phyloP scores from a whole-genome alignment of 441 rosid species.

The Oxalis stricta region DNA sequence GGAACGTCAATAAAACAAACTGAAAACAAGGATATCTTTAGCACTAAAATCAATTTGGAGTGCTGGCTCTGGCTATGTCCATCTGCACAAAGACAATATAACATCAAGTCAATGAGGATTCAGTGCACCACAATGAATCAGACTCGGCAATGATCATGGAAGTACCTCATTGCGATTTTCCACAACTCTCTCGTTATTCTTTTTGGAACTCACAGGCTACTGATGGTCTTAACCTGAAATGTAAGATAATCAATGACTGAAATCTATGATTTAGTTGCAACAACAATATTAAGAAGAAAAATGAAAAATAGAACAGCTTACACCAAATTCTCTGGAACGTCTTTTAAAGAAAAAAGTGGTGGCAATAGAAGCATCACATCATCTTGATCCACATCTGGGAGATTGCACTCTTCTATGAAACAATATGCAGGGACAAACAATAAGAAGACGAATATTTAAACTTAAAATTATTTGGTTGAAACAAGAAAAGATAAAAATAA shows the following conservation, averaged over 20 bases:
- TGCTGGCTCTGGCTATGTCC: constrained; percentile 52
- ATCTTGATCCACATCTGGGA: constrained; percentile 63
- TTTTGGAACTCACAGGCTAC: constrained; percentile 36
- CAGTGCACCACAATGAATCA: neutral
- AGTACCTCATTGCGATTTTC: constrained; percentile 47
- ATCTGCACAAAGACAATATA: constrained; percentile 38
- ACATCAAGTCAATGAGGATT: constrained; percentile 10
- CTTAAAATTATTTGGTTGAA: neutral
- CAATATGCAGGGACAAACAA: neutral
- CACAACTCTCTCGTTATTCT: constrained; percentile 39
- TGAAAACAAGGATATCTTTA: constrained; percentile 65
- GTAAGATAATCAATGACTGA: neutral
- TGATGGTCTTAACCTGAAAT: constrained; percentile 66
- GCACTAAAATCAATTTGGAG: constrained; percentile 76
- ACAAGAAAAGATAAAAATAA: constrained; percentile 2
- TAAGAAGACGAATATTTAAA: neutral
- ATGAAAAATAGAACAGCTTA: constrained; percentile 21
- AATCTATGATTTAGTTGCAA: constrained; percentile 1
- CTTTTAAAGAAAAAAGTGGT: constrained; percentile 70
- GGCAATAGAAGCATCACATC: constrained; percentile 78
- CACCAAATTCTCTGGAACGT: constrained; percentile 66
- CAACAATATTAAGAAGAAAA: neutral
- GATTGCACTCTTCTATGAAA: constrained; percentile 35
- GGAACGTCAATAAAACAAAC: constrained; percentile 1
- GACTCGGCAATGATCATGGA: neutral